Evolutionary conservation across 2,329 filamentous ascomycete genomes (phyloP), one percentile per base, ranked within the genome.

Genomic region (Colletotrichum lentis): DNA sequence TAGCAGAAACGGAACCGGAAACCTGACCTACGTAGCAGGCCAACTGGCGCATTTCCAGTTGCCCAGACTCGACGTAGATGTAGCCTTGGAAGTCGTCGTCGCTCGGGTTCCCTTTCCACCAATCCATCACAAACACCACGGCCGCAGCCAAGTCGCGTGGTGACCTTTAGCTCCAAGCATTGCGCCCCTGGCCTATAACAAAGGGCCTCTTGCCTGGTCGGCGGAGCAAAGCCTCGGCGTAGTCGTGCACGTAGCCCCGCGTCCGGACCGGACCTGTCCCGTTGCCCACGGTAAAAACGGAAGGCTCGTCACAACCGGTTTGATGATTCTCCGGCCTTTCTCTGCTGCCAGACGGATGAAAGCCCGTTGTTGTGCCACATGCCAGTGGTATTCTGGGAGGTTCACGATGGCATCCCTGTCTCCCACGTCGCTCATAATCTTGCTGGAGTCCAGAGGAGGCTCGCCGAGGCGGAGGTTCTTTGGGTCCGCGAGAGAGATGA

Each of bases 401-500:
- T 14, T 7, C 31, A 43, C 20, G 37, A 61, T 61, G 12, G 46
- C 24, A 11, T 52, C 37, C 14, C 5, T n/a, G 16, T 61, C 58
- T 10, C 14, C 35, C 3, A 52, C 47, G 5, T 61, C 58, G 46
- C 58, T 61, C 57, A 41, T 43, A 12, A 20, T 3, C 14, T 27
- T 61, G 47, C 46, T 43, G 18, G 20, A 14, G 5, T 61, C 47
- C 7, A 24, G 4, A 5, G 58, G 54, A 3, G 44, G 39, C 22
- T 62, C 60, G 27, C 60, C 50, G 1, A 62, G 60, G 5, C 60
- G 60, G 20, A 62, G 60, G 43, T 62, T 39, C n/a, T 62, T 55
- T 3, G 60, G 60, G 22, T 62, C 60, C 7, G 49, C 60, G 6
- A 62, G 60, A n/a, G 60, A 62, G 14, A 62, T 62, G 22, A 62